phyloP scores from a whole-genome alignment of 176 grass and related monocot species.

The Avena atlantica region DNA sequence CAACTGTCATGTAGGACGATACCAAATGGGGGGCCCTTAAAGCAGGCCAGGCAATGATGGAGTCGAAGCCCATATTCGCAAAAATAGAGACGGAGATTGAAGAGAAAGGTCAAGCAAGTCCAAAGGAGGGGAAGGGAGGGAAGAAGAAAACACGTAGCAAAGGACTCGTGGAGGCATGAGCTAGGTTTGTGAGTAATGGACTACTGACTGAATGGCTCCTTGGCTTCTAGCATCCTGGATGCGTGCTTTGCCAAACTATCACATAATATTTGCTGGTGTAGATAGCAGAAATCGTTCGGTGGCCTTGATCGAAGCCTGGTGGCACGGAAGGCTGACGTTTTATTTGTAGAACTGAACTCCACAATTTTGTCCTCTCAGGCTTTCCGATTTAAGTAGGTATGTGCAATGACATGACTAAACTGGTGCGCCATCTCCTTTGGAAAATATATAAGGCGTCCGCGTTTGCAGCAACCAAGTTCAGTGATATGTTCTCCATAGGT shows the following conservation, averaged over 20 bases:
- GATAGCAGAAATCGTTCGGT: neutral
- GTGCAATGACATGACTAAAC: neutral
- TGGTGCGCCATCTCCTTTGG: neutral
- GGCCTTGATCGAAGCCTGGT: neutral
- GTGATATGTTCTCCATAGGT: no score
- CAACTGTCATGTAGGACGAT: constrained; percentile 58
- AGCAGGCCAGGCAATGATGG: constrained; percentile 75
- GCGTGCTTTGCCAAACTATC: neutral
- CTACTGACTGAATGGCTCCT: neutral
- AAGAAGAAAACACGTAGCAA: constrained; percentile 62
- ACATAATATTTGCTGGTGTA: constrained; percentile 8
- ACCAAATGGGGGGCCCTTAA: constrained; percentile 87
- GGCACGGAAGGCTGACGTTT: neutral
- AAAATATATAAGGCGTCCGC: neutral
- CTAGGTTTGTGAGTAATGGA: constrained; percentile 9
- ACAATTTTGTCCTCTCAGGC: constrained; percentile 34
- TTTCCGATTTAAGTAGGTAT: neutral
- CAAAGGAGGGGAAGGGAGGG: constrained; percentile 58
- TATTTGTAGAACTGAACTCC: neutral
- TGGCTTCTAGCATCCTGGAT: no score
- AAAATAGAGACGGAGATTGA: constrained; percentile 67
- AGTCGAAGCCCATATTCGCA: constrained; percentile 78
- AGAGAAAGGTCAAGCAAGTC: constrained; percentile 46
- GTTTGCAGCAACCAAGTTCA: no score
- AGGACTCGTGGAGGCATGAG: constrained; percentile 83